A percentile compares a stretch with the other conserved stretches of the same genome.
Evolutionary conservation across 352 stramenopile species (phyloP).

Genomic region (Globisporangium echinulatum): DNA sequence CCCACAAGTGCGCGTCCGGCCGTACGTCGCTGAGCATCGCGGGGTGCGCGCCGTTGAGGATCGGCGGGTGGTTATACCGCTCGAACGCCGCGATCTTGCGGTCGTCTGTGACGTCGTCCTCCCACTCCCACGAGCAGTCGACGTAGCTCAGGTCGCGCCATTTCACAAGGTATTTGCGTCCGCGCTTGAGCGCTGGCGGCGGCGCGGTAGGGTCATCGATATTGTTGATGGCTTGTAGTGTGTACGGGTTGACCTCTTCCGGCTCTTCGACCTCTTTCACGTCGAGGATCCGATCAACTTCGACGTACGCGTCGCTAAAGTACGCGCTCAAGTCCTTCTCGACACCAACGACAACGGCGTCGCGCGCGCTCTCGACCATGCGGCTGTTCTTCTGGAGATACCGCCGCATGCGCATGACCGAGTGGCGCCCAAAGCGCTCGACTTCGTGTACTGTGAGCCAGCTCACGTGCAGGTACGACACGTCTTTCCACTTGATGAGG

Average conservation of each 20-base stretch:
- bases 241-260: slow-evolving; percentile 65
- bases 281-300: slow-evolving; percentile 79
- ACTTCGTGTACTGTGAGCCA: slow-evolving; percentile 96
- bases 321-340: slow-evolving; percentile 78
- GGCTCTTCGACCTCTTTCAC: slow-evolving; percentile 76
- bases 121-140: slow-evolving; percentile 87
- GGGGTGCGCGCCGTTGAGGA: slow-evolving; percentile 76
- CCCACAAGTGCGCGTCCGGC: slow-evolving; percentile 70
- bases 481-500: slow-evolving; percentile 98
- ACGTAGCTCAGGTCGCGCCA: slow-evolving; percentile 89
- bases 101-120: slow-evolving; percentile 85
- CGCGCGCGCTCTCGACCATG: slow-evolving; percentile 64
- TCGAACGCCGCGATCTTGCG: slow-evolving; percentile 86
- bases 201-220: slow-evolving; percentile 23
- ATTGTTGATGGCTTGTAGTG: slow-evolving; percentile 36
- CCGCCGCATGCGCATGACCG: slow-evolving; percentile 77
- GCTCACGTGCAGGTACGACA: slow-evolving; percentile 96
- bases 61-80: slow-evolving; percentile 80
- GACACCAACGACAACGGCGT: slow-evolving; percentile 65
- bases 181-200: slow-evolving; percentile 40
- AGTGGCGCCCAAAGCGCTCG: slow-evolving; percentile 75
- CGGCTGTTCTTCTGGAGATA: slow-evolving; percentile 86
- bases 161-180: slow-evolving; percentile 90
- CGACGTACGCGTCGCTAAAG: slow-evolving; percentile 78
- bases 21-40: slow-evolving; percentile 78